phyloP scores from a whole-genome alignment of 1,284 basidiomycete genomes.

The Austropuccinia psidii region DNA sequence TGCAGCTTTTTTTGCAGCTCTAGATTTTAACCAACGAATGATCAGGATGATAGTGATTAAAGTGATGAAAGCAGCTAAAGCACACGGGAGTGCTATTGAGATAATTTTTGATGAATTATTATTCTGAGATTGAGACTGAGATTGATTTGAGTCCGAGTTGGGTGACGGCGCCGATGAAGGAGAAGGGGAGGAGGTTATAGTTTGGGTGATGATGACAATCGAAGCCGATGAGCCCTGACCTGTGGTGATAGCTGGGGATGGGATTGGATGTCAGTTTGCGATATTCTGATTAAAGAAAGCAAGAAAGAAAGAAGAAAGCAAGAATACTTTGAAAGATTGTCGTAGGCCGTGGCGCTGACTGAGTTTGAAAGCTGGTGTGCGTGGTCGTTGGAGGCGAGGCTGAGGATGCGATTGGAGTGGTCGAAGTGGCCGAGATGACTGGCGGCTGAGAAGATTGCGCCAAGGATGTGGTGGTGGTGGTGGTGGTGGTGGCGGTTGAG shows the following conservation, averaged over 20 bases:
- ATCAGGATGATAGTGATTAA: neutral
- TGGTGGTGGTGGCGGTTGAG: neutral
- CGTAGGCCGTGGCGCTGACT: too few relatives aligned
- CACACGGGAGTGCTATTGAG: constrained; percentile 21
- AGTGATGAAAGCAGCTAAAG: constrained; percentile 7
- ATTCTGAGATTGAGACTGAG: neutral
- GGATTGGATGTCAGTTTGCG: neutral
- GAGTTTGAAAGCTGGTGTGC: too few relatives aligned
- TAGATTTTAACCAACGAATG: constrained; percentile 5
- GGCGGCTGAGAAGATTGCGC: neutral
- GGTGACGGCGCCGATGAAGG: neutral
- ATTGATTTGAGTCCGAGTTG: neutral
- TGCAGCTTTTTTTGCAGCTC: constrained; percentile 5
- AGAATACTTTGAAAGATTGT: constrained; percentile 4
- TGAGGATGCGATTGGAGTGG: neutral
- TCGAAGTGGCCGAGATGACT: neutral
- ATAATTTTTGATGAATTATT: constrained; percentile 6
- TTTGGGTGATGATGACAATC: constrained; percentile 28
- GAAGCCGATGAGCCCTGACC: constrained; percentile 7
- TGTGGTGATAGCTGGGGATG: constrained; percentile 12
- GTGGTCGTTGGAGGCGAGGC: neutral
- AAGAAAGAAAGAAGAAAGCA: neutral
- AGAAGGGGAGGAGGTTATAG: neutral
- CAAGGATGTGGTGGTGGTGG: neutral
- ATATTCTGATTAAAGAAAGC: neutral